phyloP scores from a whole-genome alignment of 345 rosid species.

The Linum usitatissimum region DNA sequence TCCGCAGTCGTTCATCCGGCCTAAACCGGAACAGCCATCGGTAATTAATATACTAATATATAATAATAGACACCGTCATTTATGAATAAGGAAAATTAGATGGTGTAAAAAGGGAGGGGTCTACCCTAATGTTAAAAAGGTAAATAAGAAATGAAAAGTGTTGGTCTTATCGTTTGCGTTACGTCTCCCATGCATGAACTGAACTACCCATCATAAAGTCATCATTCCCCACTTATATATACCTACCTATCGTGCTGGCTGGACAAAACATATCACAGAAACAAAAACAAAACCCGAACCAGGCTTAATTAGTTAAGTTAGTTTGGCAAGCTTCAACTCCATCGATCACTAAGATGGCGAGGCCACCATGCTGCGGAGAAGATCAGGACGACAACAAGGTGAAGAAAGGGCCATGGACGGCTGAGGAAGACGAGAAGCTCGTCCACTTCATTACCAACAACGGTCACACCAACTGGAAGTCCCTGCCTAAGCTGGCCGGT shows the following conservation, averaged over 20 bases:
- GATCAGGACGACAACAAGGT: conserved; percentile 10
- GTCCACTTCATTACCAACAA: neutral
- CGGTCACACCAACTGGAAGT: conserved; percentile 14
- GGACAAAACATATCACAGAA: neutral
- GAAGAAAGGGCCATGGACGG: conserved; percentile 21
- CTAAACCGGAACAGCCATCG: too few relatives aligned
- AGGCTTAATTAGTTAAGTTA: too few relatives aligned
- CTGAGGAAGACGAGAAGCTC: conserved; percentile 14
- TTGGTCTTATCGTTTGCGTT: conserved; percentile 14
- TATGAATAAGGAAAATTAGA: too few relatives aligned
- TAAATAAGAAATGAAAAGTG: neutral
- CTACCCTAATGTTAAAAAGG: too few relatives aligned
- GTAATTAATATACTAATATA: too few relatives aligned
- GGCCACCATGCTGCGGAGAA: conserved; percentile 7
- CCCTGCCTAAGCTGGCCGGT: conserved; percentile 11
- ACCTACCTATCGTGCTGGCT: conserved; percentile 6
- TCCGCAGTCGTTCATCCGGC: too few relatives aligned
- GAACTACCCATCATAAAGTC: neutral
- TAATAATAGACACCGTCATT: too few relatives aligned
- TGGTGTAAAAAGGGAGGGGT: neutral
- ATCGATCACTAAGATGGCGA: conserved; percentile 7
- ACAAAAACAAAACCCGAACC: neutral
- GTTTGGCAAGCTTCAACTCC: neutral
- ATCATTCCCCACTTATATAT: conserved; percentile 10
- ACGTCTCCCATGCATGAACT: conserved; percentile 10